Evolutionary conservation across 2,329 filamentous ascomycete species (phyloP), one percentile per base, ranked within the genome.

Genomic region (Amylocarpus encephaloides): DNA sequence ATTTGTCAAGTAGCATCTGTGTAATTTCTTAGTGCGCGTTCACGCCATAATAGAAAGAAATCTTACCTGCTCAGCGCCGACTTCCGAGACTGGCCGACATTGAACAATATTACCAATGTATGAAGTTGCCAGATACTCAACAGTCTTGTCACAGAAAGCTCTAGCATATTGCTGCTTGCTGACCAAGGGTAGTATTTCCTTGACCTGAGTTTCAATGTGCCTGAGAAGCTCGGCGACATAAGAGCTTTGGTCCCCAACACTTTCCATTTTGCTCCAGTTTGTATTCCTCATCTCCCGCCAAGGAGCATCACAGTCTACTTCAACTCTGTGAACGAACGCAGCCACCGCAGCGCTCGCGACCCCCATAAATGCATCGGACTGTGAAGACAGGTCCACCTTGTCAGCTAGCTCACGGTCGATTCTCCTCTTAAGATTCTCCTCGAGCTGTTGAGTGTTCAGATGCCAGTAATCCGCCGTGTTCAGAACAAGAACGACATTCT

Each of bases 391-490:
- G 66, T 97, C 92, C 6, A 98, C 86, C 55, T 81, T 83, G 29
- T 81, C 71, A 13, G 80, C 80, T 33, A 95, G 73, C 2, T 90
- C 86, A 41, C 80, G 75, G 57, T 97, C 93, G 55, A 98, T 90
- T 9, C 90, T 82, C 61, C 87, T 85, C 70, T 89, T 92, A 68
- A 98, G 91, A 67, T 88, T 95, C 62, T 97, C 91, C 66, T 97
- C 92, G 1, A 98, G 76, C 65, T 97, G 92, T 43, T 84, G 90
- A 43, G 90, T 93, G 29, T 95, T 97, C 22, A 82, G 82, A 64
- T 96, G 92, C 79, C 93, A 98, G 67, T 97, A 98, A 64, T 98
- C 93, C 0, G 93, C 92, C 1, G 93, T 97, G 66, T 98, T 98
- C 43, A 98, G 75, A 1, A 97, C 90, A 3, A 95, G 73, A 12